Base-by-base conservation (phyloP, 768 basidiomycete genomes). In the Boletus sp. region DNA sequence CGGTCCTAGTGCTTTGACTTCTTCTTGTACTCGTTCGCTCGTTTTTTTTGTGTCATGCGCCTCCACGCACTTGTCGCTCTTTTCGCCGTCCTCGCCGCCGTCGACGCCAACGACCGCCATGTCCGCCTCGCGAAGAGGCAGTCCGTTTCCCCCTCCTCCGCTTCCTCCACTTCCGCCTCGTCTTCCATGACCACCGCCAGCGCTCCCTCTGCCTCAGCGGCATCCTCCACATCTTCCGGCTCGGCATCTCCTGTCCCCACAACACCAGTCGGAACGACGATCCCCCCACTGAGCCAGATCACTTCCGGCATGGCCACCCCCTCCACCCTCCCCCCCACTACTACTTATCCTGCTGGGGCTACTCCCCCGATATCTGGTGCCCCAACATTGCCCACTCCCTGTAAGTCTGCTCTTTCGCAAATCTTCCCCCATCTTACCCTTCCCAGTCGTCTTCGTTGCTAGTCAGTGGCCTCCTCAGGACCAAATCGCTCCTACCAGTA, bases 381-480 rank as follows among this genome's bases (percentile, higher is more conserved):
- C 1, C 88, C 89, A 2, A 57, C 73, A 3, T 74, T 94, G 10
- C 92, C 92, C 0, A 75, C 80, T 0, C 68, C 78, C n/a, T 84
- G 89, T 89, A 69, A 56, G 80, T 73, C 11, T 2, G 0, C 30
- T 11, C 28, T 10, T 10, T 37, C 36, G 10, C 3, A 15, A 1
- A 0, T 17, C 14, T 45, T 30, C 1, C 46, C 15, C 5, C 4
- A 35, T 58, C 64, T 57, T 33, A 67, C 36, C 15, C 12, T 37
- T 10, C 11, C 6, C 24, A 85, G 83, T 83, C 62, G 73, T 78
- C 28, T 81, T 78, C 67, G 54, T 63, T n/a, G 52, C 70, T 0
- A 73, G 72, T 4, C 67, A 80, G 17, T 92, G 87, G 85, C 90
- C 90, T 0, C 35, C 70, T 1, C 79, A 84, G 63, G 89, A 92